Conservation (phyloP, 2,329 filamentous ascomycete species). For the Colletotrichum somersetense region DNA sequence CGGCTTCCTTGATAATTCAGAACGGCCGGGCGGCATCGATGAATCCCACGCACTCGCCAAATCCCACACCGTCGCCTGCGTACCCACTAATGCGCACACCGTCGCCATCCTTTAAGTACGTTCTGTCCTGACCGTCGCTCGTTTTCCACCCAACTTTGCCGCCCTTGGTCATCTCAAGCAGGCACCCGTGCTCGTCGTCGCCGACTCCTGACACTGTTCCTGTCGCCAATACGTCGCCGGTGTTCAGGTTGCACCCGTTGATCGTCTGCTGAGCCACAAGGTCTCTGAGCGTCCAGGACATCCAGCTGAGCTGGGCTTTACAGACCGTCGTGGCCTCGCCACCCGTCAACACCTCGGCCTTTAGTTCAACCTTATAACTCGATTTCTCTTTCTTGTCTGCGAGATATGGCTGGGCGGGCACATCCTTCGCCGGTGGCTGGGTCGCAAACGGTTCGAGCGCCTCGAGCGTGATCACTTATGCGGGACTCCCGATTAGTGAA, state of each 20-base stretch:
- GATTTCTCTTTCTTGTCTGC: constrained; percentile 50
- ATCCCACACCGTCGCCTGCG: constrained; percentile 57
- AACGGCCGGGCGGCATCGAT: constrained; percentile 33
- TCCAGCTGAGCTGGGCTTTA: constrained; percentile 47
- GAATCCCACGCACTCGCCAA: constrained; percentile 53
- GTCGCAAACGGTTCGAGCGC: constrained; percentile 71
- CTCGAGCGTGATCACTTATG: constrained; percentile 65
- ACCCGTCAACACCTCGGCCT: constrained; percentile 47
- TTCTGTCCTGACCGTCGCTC: constrained; percentile 49
- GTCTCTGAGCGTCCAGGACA: constrained; percentile 57
- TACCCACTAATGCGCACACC: constrained; percentile 53
- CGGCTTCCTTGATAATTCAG: constrained; percentile 14
- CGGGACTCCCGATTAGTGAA: neutral
- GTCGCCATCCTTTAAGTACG: constrained; percentile 57
- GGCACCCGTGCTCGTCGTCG: constrained; percentile 53
- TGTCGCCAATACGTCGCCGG: constrained; percentile 57
- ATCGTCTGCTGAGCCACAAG: constrained; percentile 54
- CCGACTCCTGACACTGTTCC: constrained; percentile 56
- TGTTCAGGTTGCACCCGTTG: constrained; percentile 53
- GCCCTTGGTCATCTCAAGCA: constrained; percentile 55
- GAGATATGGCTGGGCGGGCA: constrained; percentile 49
- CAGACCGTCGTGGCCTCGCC: constrained; percentile 47
- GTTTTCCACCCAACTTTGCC: constrained; percentile 50
- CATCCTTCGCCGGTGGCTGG: constrained; percentile 42
- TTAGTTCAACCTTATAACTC: constrained; percentile 51